phyloP scores from a whole-genome alignment of 2,329 filamentous ascomycete species.

The Penicillium capsulatum region DNA sequence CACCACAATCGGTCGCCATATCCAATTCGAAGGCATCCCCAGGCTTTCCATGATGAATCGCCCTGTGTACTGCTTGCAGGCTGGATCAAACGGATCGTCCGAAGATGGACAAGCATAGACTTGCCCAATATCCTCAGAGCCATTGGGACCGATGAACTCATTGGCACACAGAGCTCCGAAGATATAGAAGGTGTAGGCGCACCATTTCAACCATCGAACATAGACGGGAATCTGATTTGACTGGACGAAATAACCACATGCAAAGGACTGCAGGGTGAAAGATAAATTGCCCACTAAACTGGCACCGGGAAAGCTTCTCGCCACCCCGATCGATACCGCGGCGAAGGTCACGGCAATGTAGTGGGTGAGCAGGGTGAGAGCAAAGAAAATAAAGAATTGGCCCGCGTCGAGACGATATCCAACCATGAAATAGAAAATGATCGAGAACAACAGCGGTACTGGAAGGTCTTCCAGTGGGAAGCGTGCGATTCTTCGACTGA shows the following conservation, averaged over 20 bases:
- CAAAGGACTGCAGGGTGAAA: constrained; percentile 69
- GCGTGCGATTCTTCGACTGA: constrained; percentile 65
- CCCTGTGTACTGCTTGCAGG: constrained; percentile 65
- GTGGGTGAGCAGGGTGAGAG: constrained; percentile 64
- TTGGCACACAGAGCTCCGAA: constrained; percentile 69
- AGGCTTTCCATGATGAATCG: constrained; percentile 65
- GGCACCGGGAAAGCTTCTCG: constrained; percentile 65
- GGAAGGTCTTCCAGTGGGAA: constrained; percentile 68
- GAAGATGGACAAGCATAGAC: constrained; percentile 69
- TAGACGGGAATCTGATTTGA: constrained; percentile 69
- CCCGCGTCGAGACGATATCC: constrained; percentile 61
- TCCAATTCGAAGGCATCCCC: constrained; percentile 64
- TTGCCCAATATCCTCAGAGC: constrained; percentile 45
- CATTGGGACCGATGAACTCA: constrained; percentile 54
- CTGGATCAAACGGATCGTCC: constrained; percentile 59
- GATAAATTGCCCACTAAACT: constrained; percentile 68
- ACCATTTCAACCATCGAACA: constrained; percentile 68
- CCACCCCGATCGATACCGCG: constrained; percentile 61
- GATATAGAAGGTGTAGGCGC: constrained; percentile 50
- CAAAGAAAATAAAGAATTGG: constrained; percentile 70
- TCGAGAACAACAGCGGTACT: constrained; percentile 65
- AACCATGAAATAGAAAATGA: constrained; percentile 74
- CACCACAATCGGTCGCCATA: constrained; percentile 61
- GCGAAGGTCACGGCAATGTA: constrained; percentile 71
- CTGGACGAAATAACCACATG: constrained; percentile 74